phyloP scores from a whole-genome alignment of 176 grass and related monocot species.

The Dactylis glomerata region DNA sequence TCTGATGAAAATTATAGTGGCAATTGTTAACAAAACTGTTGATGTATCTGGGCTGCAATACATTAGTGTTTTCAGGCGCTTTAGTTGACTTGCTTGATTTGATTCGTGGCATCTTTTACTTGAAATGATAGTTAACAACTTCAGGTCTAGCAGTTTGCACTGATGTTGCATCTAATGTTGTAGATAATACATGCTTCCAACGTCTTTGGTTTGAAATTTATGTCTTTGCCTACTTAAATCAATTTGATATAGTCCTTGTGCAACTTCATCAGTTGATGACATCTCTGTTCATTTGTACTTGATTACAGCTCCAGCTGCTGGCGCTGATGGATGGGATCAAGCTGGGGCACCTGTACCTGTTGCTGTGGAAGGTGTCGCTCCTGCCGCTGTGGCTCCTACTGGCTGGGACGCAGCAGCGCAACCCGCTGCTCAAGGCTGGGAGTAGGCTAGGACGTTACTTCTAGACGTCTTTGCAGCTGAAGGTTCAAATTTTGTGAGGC shows the following conservation, averaged over 20 bases:
- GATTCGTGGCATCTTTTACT: background rate
- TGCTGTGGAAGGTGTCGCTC: slow-evolving; percentile 15
- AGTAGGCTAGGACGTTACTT: slow-evolving; percentile 19
- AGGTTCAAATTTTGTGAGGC: slow-evolving; percentile 24
- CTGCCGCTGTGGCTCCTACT: slow-evolving; percentile 34
- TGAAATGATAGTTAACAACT: background rate
- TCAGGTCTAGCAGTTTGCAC: background rate
- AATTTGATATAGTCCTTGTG: background rate
- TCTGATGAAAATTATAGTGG: background rate
- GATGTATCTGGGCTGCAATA: background rate
- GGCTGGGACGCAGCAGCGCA: slow-evolving; percentile 59
- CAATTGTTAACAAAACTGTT: background rate
- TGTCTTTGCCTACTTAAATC: background rate
- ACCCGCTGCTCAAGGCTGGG: slow-evolving; percentile 49
- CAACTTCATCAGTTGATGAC: background rate
- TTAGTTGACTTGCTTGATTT: background rate
- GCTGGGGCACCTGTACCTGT: slow-evolving; percentile 20
- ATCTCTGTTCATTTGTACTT: background rate
- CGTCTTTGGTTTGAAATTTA: background rate
- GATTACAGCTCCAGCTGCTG: slow-evolving; percentile 51
- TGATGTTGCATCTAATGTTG: background rate
- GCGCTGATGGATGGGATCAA: slow-evolving; percentile 67
- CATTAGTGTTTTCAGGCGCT: background rate
- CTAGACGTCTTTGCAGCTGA: background rate
- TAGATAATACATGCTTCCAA: background rate